Evolutionary conservation across 1,284 basidiomycete genomes (phyloP), one percentile per base, ranked within the genome.

Genomic region (Rhodotorula sp.): DNA sequence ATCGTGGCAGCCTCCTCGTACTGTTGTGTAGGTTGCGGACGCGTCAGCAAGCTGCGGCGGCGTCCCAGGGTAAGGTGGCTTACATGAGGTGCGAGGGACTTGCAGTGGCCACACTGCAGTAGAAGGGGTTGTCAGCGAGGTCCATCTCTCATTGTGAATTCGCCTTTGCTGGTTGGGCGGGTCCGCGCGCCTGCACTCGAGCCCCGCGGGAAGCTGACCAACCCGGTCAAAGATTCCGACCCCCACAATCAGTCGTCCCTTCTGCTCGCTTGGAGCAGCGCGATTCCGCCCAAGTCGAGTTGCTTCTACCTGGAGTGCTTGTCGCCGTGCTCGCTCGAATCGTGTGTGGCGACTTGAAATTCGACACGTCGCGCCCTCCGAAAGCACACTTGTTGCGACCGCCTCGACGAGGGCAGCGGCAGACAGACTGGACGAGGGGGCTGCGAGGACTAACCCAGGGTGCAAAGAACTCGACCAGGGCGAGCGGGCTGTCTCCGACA

Each of bases 391-490:
- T 33, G 33, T 51, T 8, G 49, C n/a, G 24, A 51, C 15, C 49
- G 37, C 4, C 20, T 15, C n/a, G 33, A 10, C 48, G 24, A 22
- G 24, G 18, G n/a, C 55, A 44, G 29, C 20, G 20, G 49, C 26
- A 42, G 54, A 48, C 17, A 17, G 15, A 59, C 42, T 22, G 14
- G 37, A 30, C 18, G 18, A 53, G 58, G 45, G 45, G 33, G 24
- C 44, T 18, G 29, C 2, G 73, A 45, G 80, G 82, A 44, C 80
- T 51, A 7, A 91, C 53, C 91, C 91, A 93, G 69, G 92, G 92
- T 49, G 92, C 93, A 80, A 91, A 95, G 87, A 95, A 97, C 85
- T 99, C 95, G 77, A 98, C 91, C 59, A 99, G 86, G 75, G 95
- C 89, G 73, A 98, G 84, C 54, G 88, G 81, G 79, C 92, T 90